Conservation (phyloP, 2,329 filamentous ascomycete genomes). For the Aspergillus sp. region DNA sequence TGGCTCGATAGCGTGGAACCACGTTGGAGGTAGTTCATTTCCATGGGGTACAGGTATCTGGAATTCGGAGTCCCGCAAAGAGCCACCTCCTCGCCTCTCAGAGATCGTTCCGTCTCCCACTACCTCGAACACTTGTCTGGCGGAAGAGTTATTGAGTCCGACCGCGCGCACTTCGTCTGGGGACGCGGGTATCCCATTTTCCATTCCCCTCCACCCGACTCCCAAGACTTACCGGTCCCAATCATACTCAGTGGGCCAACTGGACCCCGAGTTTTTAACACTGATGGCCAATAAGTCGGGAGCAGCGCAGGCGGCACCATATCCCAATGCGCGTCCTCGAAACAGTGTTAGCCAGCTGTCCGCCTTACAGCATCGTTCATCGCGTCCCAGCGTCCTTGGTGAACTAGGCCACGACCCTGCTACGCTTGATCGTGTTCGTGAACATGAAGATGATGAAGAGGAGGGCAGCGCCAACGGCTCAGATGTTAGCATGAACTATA, state of each 20-base stretch:
- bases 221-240: conserved; percentile 92
- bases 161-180: conserved; percentile 38
- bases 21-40: conserved; percentile 46
- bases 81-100: conserved; percentile 64
- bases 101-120: conserved; percentile 72
- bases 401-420: conserved; percentile 41
- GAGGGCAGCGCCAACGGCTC: conserved; percentile 34
- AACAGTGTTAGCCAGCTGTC: conserved; percentile 48
- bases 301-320: conserved; percentile 19
- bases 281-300: conserved; percentile 28
- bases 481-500: conserved; percentile 32
- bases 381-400: conserved; percentile 47
- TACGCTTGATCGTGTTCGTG: conserved; percentile 41
- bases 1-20: conserved; percentile 38
- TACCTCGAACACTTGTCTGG: conserved; percentile 49
- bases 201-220: conserved; percentile 80
- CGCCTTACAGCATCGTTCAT: conserved; percentile 72
- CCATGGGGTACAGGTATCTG: conserved; percentile 77
- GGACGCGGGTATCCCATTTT: conserved; percentile 65
- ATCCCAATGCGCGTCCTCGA: conserved; percentile 28
- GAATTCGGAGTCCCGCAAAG: conserved; percentile 68
- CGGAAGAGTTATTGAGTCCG: conserved; percentile 49
- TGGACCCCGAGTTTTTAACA: conserved; percentile 58
- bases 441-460: conserved; percentile 43
- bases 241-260: conserved; percentile 90